These are phyloP conservation scores for Amphichorda felina DNA, from an alignment of 2,329 filamentous ascomycete genomes.

Conservation along the genomic window DNA sequence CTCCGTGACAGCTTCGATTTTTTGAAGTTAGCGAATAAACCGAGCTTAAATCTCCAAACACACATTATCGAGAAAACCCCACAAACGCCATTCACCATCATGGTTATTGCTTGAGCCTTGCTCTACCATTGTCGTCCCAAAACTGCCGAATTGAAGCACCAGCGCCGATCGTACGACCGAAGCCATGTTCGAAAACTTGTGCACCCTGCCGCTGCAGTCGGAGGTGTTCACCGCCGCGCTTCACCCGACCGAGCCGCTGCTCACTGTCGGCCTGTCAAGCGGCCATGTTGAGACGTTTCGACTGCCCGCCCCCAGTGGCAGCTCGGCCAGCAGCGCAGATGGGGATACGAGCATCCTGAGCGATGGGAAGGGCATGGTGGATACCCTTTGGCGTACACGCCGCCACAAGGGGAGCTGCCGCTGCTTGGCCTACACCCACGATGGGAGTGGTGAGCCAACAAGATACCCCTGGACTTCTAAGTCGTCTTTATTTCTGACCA, in stretches of 20 bases:
- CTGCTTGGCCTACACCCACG: slow-evolving; percentile 63
- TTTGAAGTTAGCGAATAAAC: too few relatives aligned
- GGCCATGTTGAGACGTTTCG: slow-evolving; percentile 81
- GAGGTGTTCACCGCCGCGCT: slow-evolving; percentile 85
- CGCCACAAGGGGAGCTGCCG: slow-evolving; percentile 93
- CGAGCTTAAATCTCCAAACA: too few relatives aligned
- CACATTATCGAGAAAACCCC: too few relatives aligned
- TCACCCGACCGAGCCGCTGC: slow-evolving; percentile 72
- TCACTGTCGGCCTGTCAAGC: slow-evolving; percentile 74
- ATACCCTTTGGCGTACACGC: slow-evolving; percentile 74
- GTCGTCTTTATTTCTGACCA: neutral
- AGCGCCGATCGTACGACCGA: too few relatives aligned
- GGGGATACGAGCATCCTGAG: slow-evolving; percentile 37
- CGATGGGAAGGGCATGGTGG: slow-evolving; percentile 62
- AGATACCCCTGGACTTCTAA: neutral
- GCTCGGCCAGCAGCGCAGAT: slow-evolving; percentile 36
- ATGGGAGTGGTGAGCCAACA: slow-evolving; percentile 53
- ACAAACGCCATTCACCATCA: too few relatives aligned
- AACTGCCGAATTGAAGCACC: too few relatives aligned
- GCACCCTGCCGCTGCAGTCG: slow-evolving; percentile 71
- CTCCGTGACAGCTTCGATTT: too few relatives aligned
- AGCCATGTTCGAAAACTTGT: slow-evolving; percentile 81
- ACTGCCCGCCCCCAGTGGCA: slow-evolving; percentile 40
- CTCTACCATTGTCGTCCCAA: too few relatives aligned
- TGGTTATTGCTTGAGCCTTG: too few relatives aligned